These are phyloP conservation scores for Taphrina wiesneri DNA, from an alignment of 1,139 yeast genomes.

Conservation along the genomic window DNA sequence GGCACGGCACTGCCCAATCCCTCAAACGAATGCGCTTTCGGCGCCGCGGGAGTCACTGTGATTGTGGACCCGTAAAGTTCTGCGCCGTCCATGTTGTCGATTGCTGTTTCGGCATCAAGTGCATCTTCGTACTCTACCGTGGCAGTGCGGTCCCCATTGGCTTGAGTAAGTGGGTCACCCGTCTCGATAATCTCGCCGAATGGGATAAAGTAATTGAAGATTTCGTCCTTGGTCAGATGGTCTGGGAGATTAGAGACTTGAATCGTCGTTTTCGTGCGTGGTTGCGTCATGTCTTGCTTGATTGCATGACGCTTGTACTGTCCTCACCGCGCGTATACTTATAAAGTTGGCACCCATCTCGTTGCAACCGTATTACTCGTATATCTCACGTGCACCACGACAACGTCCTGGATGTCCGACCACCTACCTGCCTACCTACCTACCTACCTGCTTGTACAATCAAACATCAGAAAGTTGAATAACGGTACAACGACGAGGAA, in stretches of 20 bases:
- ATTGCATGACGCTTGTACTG: too few relatives aligned
- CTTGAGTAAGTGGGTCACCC: constrained; percentile 36
- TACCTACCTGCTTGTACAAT: background rate
- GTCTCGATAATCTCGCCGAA: constrained; percentile 48
- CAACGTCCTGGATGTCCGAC: background rate
- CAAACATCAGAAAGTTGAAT: background rate
- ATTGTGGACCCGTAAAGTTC: constrained; percentile 44
- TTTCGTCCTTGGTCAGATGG: background rate
- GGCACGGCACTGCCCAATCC: constrained; percentile 34
- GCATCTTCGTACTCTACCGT: constrained; percentile 44
- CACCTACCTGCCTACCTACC: background rate
- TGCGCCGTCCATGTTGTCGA: constrained; percentile 47
- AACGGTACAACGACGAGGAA: background rate
- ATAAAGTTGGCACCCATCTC: too few relatives aligned
- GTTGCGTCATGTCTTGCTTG: background rate
- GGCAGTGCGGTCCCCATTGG: constrained; percentile 41
- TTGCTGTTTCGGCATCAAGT: constrained; percentile 46
- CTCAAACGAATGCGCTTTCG: constrained; percentile 35
- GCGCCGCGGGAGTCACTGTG: constrained; percentile 42
- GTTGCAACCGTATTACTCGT: too few relatives aligned
- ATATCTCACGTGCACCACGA: too few relatives aligned
- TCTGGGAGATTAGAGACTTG: background rate
- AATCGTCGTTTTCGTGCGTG: background rate
- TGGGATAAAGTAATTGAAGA: constrained; percentile 42
- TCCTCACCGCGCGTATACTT: too few relatives aligned